These are phyloP conservation scores for Craspedostauros australis DNA, from an alignment of 108 stramenopile species.

Conservation along the genomic window DNA sequence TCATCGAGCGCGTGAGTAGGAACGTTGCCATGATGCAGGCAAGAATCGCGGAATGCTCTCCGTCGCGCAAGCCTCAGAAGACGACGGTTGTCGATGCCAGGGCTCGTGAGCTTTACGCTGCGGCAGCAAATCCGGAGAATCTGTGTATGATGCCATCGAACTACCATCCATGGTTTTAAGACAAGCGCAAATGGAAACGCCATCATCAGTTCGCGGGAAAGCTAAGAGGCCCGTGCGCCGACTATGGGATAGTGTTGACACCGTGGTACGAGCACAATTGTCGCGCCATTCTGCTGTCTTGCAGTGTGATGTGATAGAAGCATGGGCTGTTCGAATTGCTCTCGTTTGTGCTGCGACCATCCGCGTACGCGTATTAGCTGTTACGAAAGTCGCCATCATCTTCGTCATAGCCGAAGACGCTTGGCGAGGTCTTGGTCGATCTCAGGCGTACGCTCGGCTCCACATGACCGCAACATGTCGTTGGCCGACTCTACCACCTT, in stretches of 20 bases:
- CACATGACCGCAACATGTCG: no score
- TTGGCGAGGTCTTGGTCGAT: no score
- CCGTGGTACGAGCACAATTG: no score
- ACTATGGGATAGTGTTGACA: no score
- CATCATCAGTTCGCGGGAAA: background rate
- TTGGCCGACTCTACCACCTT: no score
- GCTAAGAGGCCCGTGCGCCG: no score
- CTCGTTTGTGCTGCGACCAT: no score
- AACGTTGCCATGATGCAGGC: conserved; percentile 60
- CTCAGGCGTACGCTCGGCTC: no score
- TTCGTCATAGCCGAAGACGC: no score
- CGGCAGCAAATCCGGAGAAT: conserved; percentile 49
- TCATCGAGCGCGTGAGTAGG: conserved; percentile 62
- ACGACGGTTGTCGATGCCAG: conserved; percentile 45
- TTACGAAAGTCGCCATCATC: no score
- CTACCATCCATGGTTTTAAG: conserved; percentile 70
- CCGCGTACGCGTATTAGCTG: no score
- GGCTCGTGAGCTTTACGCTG: conserved; percentile 48
- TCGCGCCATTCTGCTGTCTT: no score
- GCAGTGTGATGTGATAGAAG: background rate
- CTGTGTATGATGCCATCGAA: conserved; percentile 59
- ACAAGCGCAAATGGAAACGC: background rate
- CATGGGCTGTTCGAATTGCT: background rate
- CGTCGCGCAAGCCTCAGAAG: conserved; percentile 8
- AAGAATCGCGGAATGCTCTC: conserved; percentile 55